Evolutionary conservation across 306 rosid species (phyloP), one percentile per base, ranked within the genome.

Genomic region (Pyrus communis): DNA sequence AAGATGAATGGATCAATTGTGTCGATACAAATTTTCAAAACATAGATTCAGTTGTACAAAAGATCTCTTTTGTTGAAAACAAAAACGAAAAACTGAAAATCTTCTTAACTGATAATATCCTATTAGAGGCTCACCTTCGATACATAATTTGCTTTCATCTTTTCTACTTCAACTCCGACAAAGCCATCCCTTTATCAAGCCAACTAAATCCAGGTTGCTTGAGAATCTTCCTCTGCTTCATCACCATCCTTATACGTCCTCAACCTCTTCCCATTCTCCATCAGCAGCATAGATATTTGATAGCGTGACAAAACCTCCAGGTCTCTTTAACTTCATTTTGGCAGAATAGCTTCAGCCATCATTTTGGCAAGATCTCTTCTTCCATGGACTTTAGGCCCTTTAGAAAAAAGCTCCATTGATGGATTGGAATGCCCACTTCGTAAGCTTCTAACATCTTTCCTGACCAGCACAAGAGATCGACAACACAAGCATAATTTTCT

Each of bases 231-330:
- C 79, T 86, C 67, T 81, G 79, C 85, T 87, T 87, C 93, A 87
- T 91, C 22, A 74, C 82, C 79, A 66, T 80, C 81, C 96, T 84
- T 45, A 86, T 45, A 86, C 77, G 45, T 76, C 83, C 74, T 83
- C 84, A 80, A 86, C 93, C 76, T 87, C 83, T 80, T 91, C 86
- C 96, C 96, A 91, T 11, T 87, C 87, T 61, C 92, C 92, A 46
- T 81, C 84, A 66, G 87, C 86, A 14, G 96, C 96, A 77, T 87
- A 84, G 67, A 91, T 86, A 84, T 91, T 89, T 30, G 93, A 87
- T 11, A 87, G 82, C 15, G 93, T 73, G 18, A 87, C 89, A 38
- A 85, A 85, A 59, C 90, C 84, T 69, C 88, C 96, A 15, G 96
- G 82, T 73, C 74, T 80, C 63, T 79, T 85, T 79, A 87, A 75